phyloP scores from a whole-genome alignment of 345 rosid genomes.

The Cardamine chenopodiifolia region DNA sequence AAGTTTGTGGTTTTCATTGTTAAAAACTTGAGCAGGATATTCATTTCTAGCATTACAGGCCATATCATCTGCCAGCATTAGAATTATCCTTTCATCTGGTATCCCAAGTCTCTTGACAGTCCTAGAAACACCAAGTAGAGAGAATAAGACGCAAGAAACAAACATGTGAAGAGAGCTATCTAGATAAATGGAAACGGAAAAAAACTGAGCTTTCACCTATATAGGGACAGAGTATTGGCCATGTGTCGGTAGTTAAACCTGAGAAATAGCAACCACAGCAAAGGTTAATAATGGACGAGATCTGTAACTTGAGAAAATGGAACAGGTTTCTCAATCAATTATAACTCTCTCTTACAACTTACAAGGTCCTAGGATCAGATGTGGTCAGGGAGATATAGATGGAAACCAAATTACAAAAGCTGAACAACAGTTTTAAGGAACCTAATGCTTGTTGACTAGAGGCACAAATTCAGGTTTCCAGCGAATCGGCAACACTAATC shows the following conservation, averaged over 20 bases:
- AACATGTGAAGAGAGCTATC: not conserved
- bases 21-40: conserved; percentile 96
- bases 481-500: not conserved
- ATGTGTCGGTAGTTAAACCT: conserved; percentile 98
- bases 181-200: not conserved
- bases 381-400: not conserved
- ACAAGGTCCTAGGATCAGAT: not conserved
- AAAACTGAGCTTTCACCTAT: conserved; percentile 58
- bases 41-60: conserved; percentile 95
- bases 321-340: conserved; percentile 16
- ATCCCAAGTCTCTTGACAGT: conserved; percentile 95
- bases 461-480: not conserved
- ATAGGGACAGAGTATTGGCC: conserved; percentile 94
- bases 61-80: conserved; percentile 99
- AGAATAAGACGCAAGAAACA: conserved; percentile 10
- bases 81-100: conserved; percentile 93
- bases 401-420: not conserved
- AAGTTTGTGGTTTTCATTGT: conserved; percentile 91
- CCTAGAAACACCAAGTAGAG: conserved; percentile 52
- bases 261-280: conserved; percentile 33
- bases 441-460: not conserved
- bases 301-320: conserved; percentile 4
- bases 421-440: not conserved
- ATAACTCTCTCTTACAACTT: not conserved
- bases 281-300: conserved; percentile 23